Evolutionary conservation across 192 early-diverging fungal genomes (phyloP).

Genomic region (Linnemannia zychae): DNA sequence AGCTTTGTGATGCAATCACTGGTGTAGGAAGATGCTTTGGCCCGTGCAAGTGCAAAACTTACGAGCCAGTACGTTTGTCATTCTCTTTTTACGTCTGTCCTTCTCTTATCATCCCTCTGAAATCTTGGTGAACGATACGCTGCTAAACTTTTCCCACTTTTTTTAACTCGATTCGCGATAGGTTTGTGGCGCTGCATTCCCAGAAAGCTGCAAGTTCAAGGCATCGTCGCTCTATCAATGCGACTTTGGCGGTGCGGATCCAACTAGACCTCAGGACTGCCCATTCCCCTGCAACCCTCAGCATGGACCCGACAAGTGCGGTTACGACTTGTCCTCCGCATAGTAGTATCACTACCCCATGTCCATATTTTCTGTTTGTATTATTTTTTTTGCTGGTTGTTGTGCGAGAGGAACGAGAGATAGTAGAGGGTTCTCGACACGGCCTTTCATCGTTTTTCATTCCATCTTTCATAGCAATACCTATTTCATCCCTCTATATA

Average conservation of each 20-base stretch:
- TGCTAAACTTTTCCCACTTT: background rate
- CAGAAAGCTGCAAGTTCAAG: background rate
- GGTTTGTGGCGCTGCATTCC: conserved; percentile 26
- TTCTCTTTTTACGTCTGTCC: background rate
- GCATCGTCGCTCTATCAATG: background rate
- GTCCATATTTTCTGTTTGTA: background rate
- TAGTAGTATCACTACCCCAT: background rate
- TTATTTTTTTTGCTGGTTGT: background rate
- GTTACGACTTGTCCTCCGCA: background rate
- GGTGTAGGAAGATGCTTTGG: conserved; percentile 14
- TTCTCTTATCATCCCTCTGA: background rate
- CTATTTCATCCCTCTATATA: background rate
- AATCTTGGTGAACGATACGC: no score
- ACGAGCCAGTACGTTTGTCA: conserved; percentile 11
- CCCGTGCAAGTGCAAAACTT: conserved; percentile 20
- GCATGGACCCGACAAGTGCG: conserved; percentile 29
- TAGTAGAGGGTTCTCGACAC: no score
- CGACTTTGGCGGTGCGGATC: conserved; percentile 13
- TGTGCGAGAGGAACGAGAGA: background rate
- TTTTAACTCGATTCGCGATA: background rate
- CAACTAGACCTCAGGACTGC: background rate
- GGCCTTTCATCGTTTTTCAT: background rate
- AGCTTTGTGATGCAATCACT: conserved; percentile 4
- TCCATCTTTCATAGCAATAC: background rate
- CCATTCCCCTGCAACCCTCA: conserved; percentile 29